phyloP scores from a whole-genome alignment of 768 basidiomycete genomes.

The Crassisporium funariophilum region DNA sequence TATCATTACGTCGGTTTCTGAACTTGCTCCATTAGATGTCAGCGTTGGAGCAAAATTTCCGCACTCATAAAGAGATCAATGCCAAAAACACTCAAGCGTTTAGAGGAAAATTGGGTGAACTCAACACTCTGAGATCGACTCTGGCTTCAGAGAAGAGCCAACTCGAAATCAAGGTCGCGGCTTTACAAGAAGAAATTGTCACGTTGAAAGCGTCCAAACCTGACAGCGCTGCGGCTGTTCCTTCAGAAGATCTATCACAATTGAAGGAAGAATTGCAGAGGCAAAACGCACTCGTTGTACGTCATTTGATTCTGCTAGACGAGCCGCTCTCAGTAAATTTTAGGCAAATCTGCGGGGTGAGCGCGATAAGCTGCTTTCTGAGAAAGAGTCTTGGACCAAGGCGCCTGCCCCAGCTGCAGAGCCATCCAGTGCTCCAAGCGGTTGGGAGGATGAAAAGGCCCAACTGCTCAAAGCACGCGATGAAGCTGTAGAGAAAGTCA shows the following conservation, averaged over 20 bases:
- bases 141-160: constrained; percentile 39
- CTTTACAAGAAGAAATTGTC: constrained; percentile 38
- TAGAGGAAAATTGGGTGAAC: constrained; percentile 32
- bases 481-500: constrained; percentile 59
- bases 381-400: constrained; percentile 51
- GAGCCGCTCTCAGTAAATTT: neutral
- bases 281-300: constrained; percentile 40
- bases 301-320: constrained; percentile 9
- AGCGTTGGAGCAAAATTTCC: constrained; percentile 44
- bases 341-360: constrained; percentile 60
- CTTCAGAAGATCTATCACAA: too few relatives aligned
- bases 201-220: constrained; percentile 30
- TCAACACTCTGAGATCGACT: constrained; percentile 38
- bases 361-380: constrained; percentile 60
- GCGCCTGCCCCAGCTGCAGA: constrained; percentile 27
- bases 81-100: constrained; percentile 31
- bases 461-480: constrained; percentile 59
- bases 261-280: constrained; percentile 30
- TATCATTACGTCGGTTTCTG: neutral
- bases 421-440: constrained; percentile 31
- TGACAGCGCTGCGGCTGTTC: constrained; percentile 9
- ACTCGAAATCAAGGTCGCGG: constrained; percentile 39
- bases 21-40: constrained; percentile 34
- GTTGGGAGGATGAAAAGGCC: constrained; percentile 63
- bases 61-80: constrained; percentile 34